Percentiles rank a stretch among this genome's conserved stretches.
Evolutionary conservation across 1,139 yeast species (phyloP).

Genomic region (Blastobotrys illinoisensis): DNA sequence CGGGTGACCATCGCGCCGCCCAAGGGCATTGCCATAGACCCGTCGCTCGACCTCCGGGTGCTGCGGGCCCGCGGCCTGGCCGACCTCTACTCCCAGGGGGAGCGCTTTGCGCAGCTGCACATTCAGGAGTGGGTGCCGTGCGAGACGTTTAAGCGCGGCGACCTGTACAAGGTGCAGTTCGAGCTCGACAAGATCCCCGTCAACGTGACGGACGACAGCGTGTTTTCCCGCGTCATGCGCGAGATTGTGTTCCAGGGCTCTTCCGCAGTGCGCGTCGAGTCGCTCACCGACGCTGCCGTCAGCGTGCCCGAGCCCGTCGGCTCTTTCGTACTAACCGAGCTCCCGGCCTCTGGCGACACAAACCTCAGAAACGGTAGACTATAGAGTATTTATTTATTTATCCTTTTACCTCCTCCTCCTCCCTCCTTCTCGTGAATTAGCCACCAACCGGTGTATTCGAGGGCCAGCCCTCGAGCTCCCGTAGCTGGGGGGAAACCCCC

Average conservation of each 20-base stretch:
- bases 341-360: constrained; percentile 23
- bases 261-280: constrained; percentile 27
- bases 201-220: constrained; percentile 28
- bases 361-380: background rate
- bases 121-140: constrained; percentile 34
- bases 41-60: constrained; percentile 16
- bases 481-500: too few species aligned
- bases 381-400: background rate
- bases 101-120: constrained; percentile 28
- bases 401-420: background rate
- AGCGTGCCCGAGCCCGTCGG: constrained; percentile 40
- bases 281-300: constrained; percentile 30
- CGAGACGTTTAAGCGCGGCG: constrained; percentile 14
- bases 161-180: constrained; percentile 24
- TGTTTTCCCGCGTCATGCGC: constrained; percentile 27
- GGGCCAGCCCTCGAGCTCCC: too few species aligned
- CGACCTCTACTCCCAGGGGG: constrained; percentile 25
- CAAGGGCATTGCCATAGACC: constrained; percentile 14
- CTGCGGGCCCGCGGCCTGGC: constrained; percentile 27
- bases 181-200: constrained; percentile 29
- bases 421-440: background rate
- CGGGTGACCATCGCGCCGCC: constrained; percentile 22
- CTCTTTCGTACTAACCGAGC: constrained; percentile 26
- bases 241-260: constrained; percentile 27
- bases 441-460: too few species aligned